Conservation (phyloP, 352 stramenopile genomes). For the Phytophthora foliorum region DNA sequence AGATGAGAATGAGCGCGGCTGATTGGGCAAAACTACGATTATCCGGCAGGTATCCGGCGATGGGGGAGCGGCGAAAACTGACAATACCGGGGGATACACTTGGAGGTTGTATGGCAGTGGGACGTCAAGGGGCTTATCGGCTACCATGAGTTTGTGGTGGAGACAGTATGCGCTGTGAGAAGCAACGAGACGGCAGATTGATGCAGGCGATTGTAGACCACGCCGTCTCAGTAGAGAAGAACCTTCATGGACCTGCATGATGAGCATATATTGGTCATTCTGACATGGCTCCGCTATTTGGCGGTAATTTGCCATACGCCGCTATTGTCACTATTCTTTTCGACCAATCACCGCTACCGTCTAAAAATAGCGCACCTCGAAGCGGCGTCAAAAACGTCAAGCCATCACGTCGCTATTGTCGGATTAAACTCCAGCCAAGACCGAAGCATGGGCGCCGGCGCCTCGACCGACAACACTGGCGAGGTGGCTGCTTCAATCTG, state of each 20-base stretch:
- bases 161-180: too few species aligned
- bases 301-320: background rate
- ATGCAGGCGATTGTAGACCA: too few species aligned
- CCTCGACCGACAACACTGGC: conserved; percentile 40
- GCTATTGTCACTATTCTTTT: background rate
- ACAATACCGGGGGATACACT: too few species aligned
- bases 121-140: too few species aligned
- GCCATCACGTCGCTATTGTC: background rate
- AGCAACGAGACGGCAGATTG: too few species aligned
- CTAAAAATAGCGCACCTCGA: conserved; percentile 25
- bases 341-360: background rate
- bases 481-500: conserved; percentile 27
- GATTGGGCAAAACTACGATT: background rate
- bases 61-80: too few species aligned
- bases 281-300: background rate
- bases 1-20: conserved; percentile 12
- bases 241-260: too few species aligned
- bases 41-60: too few species aligned
- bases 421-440: background rate
- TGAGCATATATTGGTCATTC: background rate
- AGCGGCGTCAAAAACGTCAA: conserved; percentile 15
- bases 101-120: background rate
- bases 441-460: conserved; percentile 47
- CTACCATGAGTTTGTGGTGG: too few species aligned
- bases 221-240: too few species aligned